phyloP scores from a whole-genome alignment of 2,329 filamentous ascomycete genomes.

The Pestalotiopsis sp. region DNA sequence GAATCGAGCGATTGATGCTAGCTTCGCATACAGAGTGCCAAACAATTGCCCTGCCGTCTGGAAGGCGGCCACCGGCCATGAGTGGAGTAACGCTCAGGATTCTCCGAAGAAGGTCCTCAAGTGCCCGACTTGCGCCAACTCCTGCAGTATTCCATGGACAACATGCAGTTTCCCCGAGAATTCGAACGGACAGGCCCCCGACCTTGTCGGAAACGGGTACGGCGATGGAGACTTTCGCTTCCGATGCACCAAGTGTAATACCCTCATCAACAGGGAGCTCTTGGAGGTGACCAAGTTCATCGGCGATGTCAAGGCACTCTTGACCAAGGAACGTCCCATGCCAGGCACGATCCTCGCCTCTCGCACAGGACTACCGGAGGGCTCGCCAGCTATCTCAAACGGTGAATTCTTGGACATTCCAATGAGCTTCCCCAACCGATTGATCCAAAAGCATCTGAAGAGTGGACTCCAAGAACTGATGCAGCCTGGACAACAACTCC shows the following conservation, averaged over 20 bases:
- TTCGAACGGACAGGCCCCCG: constrained; percentile 33
- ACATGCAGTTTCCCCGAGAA: constrained; percentile 42
- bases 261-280: constrained; percentile 54
- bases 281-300: constrained; percentile 65
- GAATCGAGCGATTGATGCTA: constrained; percentile 57
- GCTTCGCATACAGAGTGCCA: constrained; percentile 57
- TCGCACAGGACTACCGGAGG: constrained; percentile 49
- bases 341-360: constrained; percentile 67
- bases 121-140: constrained; percentile 56
- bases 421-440: constrained; percentile 58
- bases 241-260: constrained; percentile 53
- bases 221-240: constrained; percentile 57
- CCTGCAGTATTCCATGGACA: constrained; percentile 60
- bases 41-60: constrained; percentile 48
- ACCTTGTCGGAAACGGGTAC: constrained; percentile 56
- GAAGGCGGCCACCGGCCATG: constrained; percentile 44
- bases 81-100: constrained; percentile 64
- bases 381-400: constrained; percentile 22
- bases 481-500: constrained; percentile 21
- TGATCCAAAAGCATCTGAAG: constrained; percentile 51
- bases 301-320: constrained; percentile 52
- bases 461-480: constrained; percentile 42
- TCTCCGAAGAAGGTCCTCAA: constrained; percentile 44
- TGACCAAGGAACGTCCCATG: constrained; percentile 54
- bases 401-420: constrained; percentile 14